These are phyloP conservation scores for Mucor racemosus DNA, from an alignment of 371 early-diverging fungal genomes.

Conservation along the genomic window DNA sequence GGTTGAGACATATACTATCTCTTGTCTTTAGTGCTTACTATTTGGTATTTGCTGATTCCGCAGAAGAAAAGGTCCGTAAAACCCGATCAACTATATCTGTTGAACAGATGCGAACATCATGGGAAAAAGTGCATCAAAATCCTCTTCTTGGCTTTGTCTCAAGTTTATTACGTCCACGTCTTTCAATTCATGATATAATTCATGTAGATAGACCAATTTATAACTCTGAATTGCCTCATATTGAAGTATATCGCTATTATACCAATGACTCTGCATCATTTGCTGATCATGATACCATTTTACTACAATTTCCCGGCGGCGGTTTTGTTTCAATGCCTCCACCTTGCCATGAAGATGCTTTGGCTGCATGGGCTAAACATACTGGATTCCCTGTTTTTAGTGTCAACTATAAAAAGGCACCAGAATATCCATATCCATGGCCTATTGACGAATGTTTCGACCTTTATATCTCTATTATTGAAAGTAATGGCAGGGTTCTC, in stretches of 20 bases:
- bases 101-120: conserved; percentile 86
- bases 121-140: conserved; percentile 83
- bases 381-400: conserved; percentile 74
- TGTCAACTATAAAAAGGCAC: conserved; percentile 94
- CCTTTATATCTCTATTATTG: conserved; percentile 71
- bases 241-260: conserved; percentile 59
- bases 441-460: conserved; percentile 94
- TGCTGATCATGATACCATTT: conserved; percentile 54
- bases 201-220: conserved; percentile 47
- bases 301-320: conserved; percentile 88
- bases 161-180: conserved; percentile 55
- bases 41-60: conserved; percentile 85
- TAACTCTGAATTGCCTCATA: conserved; percentile 38
- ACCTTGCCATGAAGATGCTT: conserved; percentile 74
- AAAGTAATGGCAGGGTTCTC: conserved; percentile 70
- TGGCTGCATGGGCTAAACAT: conserved; percentile 71
- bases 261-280: conserved; percentile 47
- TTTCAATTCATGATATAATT: conserved; percentile 63
- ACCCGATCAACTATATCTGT: conserved; percentile 81
- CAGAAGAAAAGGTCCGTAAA: conserved; percentile 85
- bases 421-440: conserved; percentile 93
- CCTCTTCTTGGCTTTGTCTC: conserved; percentile 65
- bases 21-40: conserved; percentile 83
- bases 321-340: conserved; percentile 87
- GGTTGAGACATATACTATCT: conserved; percentile 76